Evolutionary conservation across 495 filamentous ascomycete genomes (phyloP).

Genomic region (Lepidopterella palustris): DNA sequence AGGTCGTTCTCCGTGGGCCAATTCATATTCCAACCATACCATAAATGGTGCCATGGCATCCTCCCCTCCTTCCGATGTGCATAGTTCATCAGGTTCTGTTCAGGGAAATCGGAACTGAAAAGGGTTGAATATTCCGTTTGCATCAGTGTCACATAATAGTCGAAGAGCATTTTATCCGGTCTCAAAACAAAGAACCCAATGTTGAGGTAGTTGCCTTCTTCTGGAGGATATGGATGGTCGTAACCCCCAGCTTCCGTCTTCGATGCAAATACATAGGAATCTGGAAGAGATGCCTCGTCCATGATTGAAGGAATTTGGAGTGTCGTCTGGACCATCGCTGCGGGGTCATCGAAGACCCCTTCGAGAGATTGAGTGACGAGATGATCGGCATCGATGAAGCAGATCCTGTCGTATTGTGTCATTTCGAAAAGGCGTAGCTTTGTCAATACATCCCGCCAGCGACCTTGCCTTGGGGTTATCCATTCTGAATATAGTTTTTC

Average conservation of each 20-base stretch:
- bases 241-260: slow-evolving; percentile 20
- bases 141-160: slow-evolving; percentile 15
- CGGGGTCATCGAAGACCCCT: slow-evolving; percentile 30
- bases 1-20: slow-evolving; percentile 27
- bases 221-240: slow-evolving; percentile 20
- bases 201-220: slow-evolving; percentile 24
- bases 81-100: slow-evolving; percentile 22
- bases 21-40: slow-evolving; percentile 32
- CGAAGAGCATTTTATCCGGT: slow-evolving; percentile 1
- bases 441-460: slow-evolving; percentile 26
- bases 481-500: slow-evolving; percentile 24
- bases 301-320: slow-evolving; percentile 1
- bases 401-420: slow-evolving; percentile 25
- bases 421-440: slow-evolving; percentile 31
- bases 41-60: slow-evolving; percentile 16
- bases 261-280: slow-evolving; percentile 24
- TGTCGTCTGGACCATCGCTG: slow-evolving; percentile 19
- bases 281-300: slow-evolving; percentile 26
- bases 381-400: slow-evolving; percentile 28
- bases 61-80: slow-evolving; percentile 14
- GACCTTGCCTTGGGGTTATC: slow-evolving; percentile 8
- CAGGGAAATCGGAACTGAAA: slow-evolving; percentile 9
- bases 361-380: slow-evolving; percentile 26
- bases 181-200: slow-evolving; percentile 20
- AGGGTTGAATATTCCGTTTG: background rate